phyloP scores from a whole-genome alignment of 495 filamentous ascomycete genomes.

The Glarea lozoyensis region DNA sequence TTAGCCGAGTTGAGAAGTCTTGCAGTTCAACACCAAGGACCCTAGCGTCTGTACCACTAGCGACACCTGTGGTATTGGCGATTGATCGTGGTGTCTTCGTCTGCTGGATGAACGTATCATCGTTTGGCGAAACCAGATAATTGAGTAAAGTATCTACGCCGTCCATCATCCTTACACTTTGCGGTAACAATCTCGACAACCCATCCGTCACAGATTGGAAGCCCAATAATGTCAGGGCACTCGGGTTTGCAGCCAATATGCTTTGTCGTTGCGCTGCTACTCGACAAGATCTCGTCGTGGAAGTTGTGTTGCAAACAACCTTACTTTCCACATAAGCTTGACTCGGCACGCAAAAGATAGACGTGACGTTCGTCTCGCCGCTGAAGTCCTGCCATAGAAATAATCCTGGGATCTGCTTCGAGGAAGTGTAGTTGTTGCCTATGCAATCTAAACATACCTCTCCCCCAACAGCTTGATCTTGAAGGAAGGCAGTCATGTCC shows the following conservation, averaged over 20 bases:
- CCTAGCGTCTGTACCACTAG: background rate
- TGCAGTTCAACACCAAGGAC: constrained; percentile 4
- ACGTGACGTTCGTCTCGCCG: constrained; percentile 10
- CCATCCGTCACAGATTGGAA: background rate
- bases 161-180: too few species aligned
- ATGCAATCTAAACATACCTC: constrained; percentile 8
- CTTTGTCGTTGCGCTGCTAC: constrained; percentile 14
- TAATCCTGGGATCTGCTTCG: constrained; percentile 5
- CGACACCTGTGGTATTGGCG: background rate
- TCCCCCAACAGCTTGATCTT: background rate
- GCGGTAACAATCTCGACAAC: too few species aligned
- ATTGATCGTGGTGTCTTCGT: background rate
- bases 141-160: too few species aligned
- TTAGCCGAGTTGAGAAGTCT: constrained; percentile 11
- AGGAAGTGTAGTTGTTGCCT: background rate
- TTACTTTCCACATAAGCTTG: constrained; percentile 13
- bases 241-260: constrained; percentile 3
- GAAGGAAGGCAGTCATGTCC: constrained; percentile 6
- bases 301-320: constrained; percentile 3
- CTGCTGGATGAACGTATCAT: too few species aligned
- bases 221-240: constrained; percentile 5
- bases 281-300: constrained; percentile 1
- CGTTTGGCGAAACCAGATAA: too few species aligned
- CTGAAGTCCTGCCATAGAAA: constrained; percentile 16
- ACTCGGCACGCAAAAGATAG: constrained; percentile 11